phyloP scores from a whole-genome alignment of 164 flowering plant genomes.

The Taxillus chinensis region DNA sequence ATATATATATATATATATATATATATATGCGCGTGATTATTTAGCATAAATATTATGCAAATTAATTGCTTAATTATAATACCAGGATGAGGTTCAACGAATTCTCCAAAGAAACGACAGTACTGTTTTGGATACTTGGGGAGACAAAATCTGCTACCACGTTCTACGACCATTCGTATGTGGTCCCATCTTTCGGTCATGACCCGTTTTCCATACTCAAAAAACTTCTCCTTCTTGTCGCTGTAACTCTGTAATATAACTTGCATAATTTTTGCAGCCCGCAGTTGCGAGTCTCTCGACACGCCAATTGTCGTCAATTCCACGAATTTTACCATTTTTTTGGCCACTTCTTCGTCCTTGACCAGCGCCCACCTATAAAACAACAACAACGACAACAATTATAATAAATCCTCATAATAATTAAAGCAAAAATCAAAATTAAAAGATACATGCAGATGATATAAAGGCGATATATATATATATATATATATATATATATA shows the following conservation, averaged over 20 bases:
- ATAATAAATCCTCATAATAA: too few relatives aligned
- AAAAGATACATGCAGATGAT: too few relatives aligned
- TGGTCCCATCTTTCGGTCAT: slow-evolving; percentile 31
- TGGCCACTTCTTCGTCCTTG: slow-evolving; percentile 47
- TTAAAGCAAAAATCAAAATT: too few relatives aligned
- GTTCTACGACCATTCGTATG: slow-evolving; percentile 16
- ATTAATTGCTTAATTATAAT: too few relatives aligned
- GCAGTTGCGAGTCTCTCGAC: slow-evolving; percentile 60
- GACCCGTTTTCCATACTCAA: slow-evolving; percentile 15
- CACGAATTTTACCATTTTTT: slow-evolving; percentile 42
- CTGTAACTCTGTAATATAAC: background rate
- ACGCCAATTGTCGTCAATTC: slow-evolving; percentile 51
- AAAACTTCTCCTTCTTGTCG: slow-evolving; percentile 18
- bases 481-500: too few relatives aligned
- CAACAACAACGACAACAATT: too few relatives aligned
- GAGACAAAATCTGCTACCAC: slow-evolving; percentile 16
- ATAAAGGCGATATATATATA: too few relatives aligned
- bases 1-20: too few relatives aligned
- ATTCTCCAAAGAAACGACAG: slow-evolving; percentile 22
- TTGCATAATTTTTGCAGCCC: slow-evolving; percentile 23
- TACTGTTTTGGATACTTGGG: slow-evolving; percentile 17
- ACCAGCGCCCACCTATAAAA: too few relatives aligned
- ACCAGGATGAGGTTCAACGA: slow-evolving; percentile 27
- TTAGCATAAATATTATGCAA: too few relatives aligned
- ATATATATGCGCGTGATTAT: too few relatives aligned